phyloP scores from a whole-genome alignment of 306 rosid species.

The Casuarina cunninghamiana region DNA sequence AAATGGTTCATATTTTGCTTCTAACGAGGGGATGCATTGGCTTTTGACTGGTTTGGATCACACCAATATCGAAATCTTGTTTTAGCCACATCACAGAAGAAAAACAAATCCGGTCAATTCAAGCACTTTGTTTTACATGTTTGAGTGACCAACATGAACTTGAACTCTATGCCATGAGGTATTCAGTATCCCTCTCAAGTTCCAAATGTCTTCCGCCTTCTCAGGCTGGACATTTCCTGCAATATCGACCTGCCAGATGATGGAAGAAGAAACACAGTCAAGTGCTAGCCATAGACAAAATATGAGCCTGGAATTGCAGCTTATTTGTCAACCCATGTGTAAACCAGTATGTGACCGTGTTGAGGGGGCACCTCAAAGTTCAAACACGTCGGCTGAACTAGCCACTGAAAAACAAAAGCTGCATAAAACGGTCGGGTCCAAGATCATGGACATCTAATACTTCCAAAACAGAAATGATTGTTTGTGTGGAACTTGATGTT shows the following conservation, averaged over 20 bases:
- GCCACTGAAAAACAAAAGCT: no score
- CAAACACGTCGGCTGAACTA: background rate
- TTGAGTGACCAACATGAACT: constrained; percentile 73
- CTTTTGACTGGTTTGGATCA: background rate
- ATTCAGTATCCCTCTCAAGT: constrained; percentile 88
- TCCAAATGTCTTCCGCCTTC: constrained; percentile 82
- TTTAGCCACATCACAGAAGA: background rate
- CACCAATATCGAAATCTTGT: no score
- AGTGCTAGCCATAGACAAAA: background rate
- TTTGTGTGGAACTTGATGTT: background rate
- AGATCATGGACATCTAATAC: background rate
- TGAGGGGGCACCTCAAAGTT: constrained; percentile 4
- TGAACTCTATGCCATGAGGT: constrained; percentile 87
- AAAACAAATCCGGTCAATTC: background rate
- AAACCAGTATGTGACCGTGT: background rate
- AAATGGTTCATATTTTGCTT: no score
- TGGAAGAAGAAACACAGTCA: background rate
- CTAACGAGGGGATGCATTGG: no score
- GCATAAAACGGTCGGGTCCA: no score
- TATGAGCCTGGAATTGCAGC: constrained; percentile 1
- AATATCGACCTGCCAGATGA: constrained; percentile 71
- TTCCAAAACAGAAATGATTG: background rate
- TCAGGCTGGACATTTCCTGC: constrained; percentile 91
- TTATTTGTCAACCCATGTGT: constrained; percentile 5
- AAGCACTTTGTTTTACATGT: constrained; percentile 36